Conservation (phyloP, 768 basidiomycete species). For the Tricholoma hemisulphureum region DNA sequence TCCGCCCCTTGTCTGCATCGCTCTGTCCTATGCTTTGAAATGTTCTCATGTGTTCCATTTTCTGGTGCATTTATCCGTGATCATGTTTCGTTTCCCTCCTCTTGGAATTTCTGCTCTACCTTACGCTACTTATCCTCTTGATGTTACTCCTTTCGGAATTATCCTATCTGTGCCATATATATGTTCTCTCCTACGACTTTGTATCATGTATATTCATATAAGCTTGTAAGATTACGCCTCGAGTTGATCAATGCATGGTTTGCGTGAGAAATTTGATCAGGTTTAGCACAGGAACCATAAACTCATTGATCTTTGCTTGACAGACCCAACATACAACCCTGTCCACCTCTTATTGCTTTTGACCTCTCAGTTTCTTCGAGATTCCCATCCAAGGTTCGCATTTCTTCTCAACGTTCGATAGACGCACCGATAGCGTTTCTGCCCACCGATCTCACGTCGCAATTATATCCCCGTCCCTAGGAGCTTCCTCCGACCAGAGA, state of each 20-base stretch:
- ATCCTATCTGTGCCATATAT: conserved; percentile 4
- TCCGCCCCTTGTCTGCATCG: not conserved
- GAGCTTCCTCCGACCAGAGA: conserved; percentile 20
- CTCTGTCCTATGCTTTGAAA: not conserved
- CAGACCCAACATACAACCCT: conserved; percentile 22
- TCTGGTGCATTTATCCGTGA: conserved; percentile 2
- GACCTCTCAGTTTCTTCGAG: conserved; percentile 13
- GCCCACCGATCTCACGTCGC: conserved; percentile 1
- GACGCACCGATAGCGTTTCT: not conserved
- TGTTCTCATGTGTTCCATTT: conserved; percentile 4
- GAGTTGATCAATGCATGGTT: conserved; percentile 14
- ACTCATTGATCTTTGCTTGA: conserved; percentile 18
- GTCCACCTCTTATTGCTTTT: conserved; percentile 10
- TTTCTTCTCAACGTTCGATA: not conserved
- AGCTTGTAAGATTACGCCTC: conserved; percentile 1
- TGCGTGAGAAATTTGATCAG: conserved; percentile 26
- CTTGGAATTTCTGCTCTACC: not conserved
- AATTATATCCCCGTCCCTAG: not conserved
- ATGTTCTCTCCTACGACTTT: not conserved
- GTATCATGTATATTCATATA: not conserved
- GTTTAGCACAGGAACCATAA: conserved; percentile 18
- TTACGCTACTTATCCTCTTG: conserved; percentile 1
- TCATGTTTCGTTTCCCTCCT: not conserved
- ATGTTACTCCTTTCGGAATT: not conserved
- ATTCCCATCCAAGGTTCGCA: conserved; percentile 15